Evolutionary conservation across 2,329 filamentous ascomycete species (phyloP), one percentile per base, ranked within the genome.

Genomic region (Cordyceps javanica): DNA sequence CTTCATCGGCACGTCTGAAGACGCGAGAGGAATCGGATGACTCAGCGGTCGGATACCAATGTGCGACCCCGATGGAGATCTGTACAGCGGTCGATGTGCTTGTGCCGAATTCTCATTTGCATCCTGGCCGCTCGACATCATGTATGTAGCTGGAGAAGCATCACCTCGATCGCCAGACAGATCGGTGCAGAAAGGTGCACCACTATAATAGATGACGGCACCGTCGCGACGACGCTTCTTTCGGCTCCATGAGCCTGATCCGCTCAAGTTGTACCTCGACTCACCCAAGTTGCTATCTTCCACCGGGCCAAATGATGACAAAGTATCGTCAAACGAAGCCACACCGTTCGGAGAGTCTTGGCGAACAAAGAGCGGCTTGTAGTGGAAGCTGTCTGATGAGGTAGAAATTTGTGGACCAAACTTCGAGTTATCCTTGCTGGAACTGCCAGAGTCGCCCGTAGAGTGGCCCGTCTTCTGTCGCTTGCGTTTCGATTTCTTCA

Each of bases 161-260:
- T 79, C 77, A 2, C 77, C 78, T 11, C 75, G 75, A 63, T 91
- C 87, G 2, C 87, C 86, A 16, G 86, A 89, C 3, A 94, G 72
- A 68, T 96, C 91, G 1, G 86, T 91, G 68, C 86, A 94, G 68
- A 94, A 96, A 0, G 82, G 83, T 1, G 88, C 87, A 26, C 88
- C 89, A 60, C 82, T 90, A 68, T 93, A 95, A 67, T 92, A 95
- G 19, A 93, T 91, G 62, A 95, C 88, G 1, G 88, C 85, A 9
- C 90, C 90, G 59, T 89, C 84, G 13, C 84, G 78, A 0, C 77
- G 79, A 26, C 80, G 80, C 68, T 80, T 82, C 62, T 73, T 78
- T 61, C 73, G 77, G 65, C 66, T 77, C 58, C 71, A 79, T 48
- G 67, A 76, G 62, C 67, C 81, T 62, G 75, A 82, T 65, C 75